phyloP scores from a whole-genome alignment of 108 stramenopile genomes.

The Ochromonas danica region DNA sequence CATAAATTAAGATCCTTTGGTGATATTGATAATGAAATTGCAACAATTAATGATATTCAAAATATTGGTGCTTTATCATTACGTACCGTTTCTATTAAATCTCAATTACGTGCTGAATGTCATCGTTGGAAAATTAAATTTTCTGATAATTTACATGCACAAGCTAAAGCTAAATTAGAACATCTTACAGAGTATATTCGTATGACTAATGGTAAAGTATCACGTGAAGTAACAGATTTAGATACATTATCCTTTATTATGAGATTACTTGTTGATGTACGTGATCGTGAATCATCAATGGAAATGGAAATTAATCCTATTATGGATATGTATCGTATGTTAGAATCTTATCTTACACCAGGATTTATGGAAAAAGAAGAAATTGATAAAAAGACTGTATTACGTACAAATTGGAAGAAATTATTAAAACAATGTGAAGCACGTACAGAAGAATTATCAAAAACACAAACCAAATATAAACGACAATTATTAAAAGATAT shows the following conservation, averaged over 20 bases:
- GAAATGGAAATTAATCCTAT: constrained; percentile 72
- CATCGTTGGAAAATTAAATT: constrained; percentile 71
- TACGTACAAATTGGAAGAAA: constrained; percentile 76
- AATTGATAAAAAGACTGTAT: constrained; percentile 82
- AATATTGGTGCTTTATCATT: constrained; percentile 82
- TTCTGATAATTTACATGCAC: constrained; percentile 58
- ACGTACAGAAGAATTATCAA: constrained; percentile 72
- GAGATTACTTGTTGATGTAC: constrained; percentile 67
- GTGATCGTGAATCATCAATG: constrained; percentile 58
- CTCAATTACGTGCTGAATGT: constrained; percentile 68
- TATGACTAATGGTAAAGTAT: constrained; percentile 51
- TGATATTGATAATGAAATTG: constrained; percentile 64
- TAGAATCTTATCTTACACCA: constrained; percentile 73
- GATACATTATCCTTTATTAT: constrained; percentile 77
- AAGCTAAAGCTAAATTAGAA: constrained; percentile 62
- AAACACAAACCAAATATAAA: constrained; percentile 70
- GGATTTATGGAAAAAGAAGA: constrained; percentile 84
- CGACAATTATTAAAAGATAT: constrained; percentile 69
- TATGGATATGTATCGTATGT: constrained; percentile 85
- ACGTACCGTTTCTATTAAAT: constrained; percentile 71
- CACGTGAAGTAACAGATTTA: constrained; percentile 62
- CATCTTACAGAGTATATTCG: constrained; percentile 75
- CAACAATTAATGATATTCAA: constrained; percentile 65
- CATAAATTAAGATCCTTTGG: constrained; percentile 64
- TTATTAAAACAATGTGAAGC: constrained; percentile 67